Base-by-base conservation (phyloP, 2,329 filamentous ascomycete genomes). In the Aspergillus piperis region DNA sequence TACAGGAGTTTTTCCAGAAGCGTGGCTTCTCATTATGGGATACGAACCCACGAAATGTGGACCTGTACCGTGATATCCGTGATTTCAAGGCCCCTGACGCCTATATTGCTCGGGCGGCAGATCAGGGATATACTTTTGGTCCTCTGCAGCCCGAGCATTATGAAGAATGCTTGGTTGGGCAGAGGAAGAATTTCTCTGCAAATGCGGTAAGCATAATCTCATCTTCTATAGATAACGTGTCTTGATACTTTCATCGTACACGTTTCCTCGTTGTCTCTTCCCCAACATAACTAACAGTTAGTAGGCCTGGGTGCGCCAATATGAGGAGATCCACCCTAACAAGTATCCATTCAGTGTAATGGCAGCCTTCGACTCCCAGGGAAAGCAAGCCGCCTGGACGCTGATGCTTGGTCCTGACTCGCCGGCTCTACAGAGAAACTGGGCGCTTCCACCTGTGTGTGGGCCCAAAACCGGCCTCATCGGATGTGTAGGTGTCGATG, bases 371-470 rank as follows among this genome's bases (percentile, higher is more conserved):
- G 73, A 78, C 44, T 59, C 70, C 1, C 39, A 70, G 1, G 75
- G 74, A 3, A 69, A 70, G 3, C 78, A 81, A 61, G 69, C 80
- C 8, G 80, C 75, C 15, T 82, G 78, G 80, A 79, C 78, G 2
- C 62, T 82, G 10, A 82, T 81, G 78, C 72, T 78, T 15, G 67
- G 71, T 10, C 70, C 73, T 1, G 67, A 70, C 3, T 70, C 72
- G 3, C 56, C 69, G 1, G 54, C 78, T 8, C 63, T 75, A 3
- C 63, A 75, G 30, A 7, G 61, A 8, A 64, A 70, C 38, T 81
- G 79, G 70, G 78, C 78, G 2, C 77, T 81, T 54, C 72, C 78
- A 5, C 70, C 73, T 11, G 67, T 79, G 3, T 74, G 75, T 38
- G 73, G 74, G 17, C 70, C 74, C 5, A 73, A 77, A 11, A 80